Evolutionary conservation across 1,284 basidiomycete genomes (phyloP).

Genomic region (Fistulinella staudtii): DNA sequence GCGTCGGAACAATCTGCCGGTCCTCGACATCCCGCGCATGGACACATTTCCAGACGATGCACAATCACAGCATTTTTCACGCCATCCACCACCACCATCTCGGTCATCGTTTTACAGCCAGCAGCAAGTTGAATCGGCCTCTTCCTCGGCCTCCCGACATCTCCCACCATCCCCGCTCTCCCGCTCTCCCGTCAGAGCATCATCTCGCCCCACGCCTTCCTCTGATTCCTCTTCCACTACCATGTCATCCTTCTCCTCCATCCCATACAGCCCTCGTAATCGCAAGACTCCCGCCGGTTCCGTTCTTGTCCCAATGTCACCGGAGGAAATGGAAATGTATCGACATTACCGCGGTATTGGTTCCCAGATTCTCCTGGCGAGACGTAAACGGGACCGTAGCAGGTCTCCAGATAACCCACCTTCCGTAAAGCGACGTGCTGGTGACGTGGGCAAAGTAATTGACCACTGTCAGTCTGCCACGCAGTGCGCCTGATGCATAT

Average conservation of each 20-base stretch:
- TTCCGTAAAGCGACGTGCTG: conserved; percentile 49
- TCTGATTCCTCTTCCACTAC: conserved; percentile 9
- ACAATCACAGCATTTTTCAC: conserved; percentile 27
- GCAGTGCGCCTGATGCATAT: not conserved
- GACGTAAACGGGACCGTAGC: conserved; percentile 53
- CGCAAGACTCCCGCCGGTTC: conserved; percentile 58
- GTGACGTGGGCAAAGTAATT: conserved; percentile 66
- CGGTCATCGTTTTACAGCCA: conserved; percentile 28
- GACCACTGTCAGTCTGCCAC: conserved; percentile 60
- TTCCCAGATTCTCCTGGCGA: conserved; percentile 47
- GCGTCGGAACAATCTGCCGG: conserved; percentile 32
- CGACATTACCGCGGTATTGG: conserved; percentile 57
- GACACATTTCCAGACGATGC: conserved; percentile 21
- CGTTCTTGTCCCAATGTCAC: conserved; percentile 62
- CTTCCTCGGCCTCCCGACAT: conserved; percentile 21
- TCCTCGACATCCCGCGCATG: conserved; percentile 32
- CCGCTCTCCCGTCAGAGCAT: conserved; percentile 30
- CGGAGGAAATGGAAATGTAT: conserved; percentile 58
- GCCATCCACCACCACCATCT: conserved; percentile 24
- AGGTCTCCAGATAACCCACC: conserved; percentile 39
- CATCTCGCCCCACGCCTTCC: conserved; percentile 26
- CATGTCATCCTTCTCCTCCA: conserved; percentile 25
- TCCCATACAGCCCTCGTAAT: conserved; percentile 63
- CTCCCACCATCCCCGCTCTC: conserved; percentile 26
- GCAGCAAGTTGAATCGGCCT: conserved; percentile 23